These are phyloP conservation scores for Cladophialophora bantiana DNA, from an alignment of 2,329 filamentous ascomycete species.

Conservation along the genomic window DNA sequence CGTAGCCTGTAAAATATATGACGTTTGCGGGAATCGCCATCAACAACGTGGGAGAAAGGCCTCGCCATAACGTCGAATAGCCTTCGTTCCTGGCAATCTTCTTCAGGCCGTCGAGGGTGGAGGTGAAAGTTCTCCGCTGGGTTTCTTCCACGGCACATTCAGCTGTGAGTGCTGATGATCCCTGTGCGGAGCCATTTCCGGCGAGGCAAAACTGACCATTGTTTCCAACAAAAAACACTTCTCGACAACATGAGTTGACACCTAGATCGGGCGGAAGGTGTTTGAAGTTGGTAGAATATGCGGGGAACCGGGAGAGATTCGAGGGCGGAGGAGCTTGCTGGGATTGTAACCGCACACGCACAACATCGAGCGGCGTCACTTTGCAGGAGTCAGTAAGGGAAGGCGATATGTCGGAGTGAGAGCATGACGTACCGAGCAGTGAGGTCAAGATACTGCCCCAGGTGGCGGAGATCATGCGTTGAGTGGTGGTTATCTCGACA, in stretches of 20 bases:
- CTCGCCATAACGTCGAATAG: conserved; percentile 84
- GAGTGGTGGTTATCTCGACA: conserved; percentile 73
- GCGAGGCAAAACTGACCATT: conserved; percentile 81
- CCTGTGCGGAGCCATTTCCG: conserved; percentile 53
- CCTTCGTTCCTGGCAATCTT: conserved; percentile 98
- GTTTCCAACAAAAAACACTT: conserved; percentile 95
- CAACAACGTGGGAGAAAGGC: conserved; percentile 87
- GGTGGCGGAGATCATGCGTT: conserved; percentile 95
- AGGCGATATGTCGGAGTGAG: conserved; percentile 14
- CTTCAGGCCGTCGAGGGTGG: conserved; percentile 86
- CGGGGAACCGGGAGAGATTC: conserved; percentile 64
- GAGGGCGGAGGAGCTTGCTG: conserved; percentile 65
- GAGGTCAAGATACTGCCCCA: conserved; percentile 90
- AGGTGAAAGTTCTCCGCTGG: conserved; percentile 82
- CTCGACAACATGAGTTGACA: conserved; percentile 91
- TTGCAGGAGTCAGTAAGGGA: conserved; percentile 33
- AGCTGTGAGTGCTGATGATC: conserved; percentile 57
- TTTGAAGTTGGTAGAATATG: conserved; percentile 62
- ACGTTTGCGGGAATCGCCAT: conserved; percentile 97
- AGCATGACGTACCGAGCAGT: conserved; percentile 73
- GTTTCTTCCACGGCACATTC: conserved; percentile 89
- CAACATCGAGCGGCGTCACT: conserved; percentile 97
- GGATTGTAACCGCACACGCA: conserved; percentile 91
- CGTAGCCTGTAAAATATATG: conserved; percentile 98
- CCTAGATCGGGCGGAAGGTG: conserved; percentile 84